Evolutionary conservation across 768 basidiomycete genomes (phyloP).

Genomic region (Leucocoprinus leucothites): DNA sequence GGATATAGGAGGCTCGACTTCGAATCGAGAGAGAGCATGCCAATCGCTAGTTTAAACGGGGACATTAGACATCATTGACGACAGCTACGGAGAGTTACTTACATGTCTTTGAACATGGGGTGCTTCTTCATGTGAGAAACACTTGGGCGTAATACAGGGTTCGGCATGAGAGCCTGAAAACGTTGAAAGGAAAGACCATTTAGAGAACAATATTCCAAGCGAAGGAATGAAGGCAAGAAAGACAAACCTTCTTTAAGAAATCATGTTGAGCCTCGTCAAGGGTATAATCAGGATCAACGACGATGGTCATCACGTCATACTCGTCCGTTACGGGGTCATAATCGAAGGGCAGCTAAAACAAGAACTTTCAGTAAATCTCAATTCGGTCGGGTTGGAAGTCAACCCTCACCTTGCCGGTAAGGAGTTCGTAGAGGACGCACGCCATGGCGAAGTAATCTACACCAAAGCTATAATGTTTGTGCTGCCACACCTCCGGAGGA

Average conservation of each 20-base stretch:
- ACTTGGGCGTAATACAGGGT: conserved; percentile 10
- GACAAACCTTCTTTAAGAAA: conserved; percentile 7
- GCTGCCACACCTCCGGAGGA: conserved; percentile 8
- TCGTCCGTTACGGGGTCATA: conserved; percentile 1
- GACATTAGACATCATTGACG: background rate
- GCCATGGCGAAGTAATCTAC: conserved; percentile 10
- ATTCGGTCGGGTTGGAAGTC: background rate
- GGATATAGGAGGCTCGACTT: background rate
- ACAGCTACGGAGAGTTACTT: background rate
- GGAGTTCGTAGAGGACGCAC: conserved; percentile 6
- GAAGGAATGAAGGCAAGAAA: background rate
- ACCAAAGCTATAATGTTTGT: conserved; percentile 5
- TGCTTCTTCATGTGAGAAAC: conserved; percentile 12
- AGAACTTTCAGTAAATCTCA: background rate
- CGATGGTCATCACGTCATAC: background rate
- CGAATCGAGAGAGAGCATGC: background rate
- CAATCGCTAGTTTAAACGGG: background rate
- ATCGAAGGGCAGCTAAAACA: conserved; percentile 1
- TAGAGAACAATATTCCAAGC: background rate
- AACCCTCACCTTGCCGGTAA: conserved; percentile 3
- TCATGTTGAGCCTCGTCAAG: conserved; percentile 2
- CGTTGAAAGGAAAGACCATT: background rate
- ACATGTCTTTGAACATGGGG: conserved; percentile 8
- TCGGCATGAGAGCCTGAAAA: conserved; percentile 4
- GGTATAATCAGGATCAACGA: background rate